Evolutionary conservation across 768 basidiomycete species (phyloP).

Genomic region (Kwoniella pini): DNA sequence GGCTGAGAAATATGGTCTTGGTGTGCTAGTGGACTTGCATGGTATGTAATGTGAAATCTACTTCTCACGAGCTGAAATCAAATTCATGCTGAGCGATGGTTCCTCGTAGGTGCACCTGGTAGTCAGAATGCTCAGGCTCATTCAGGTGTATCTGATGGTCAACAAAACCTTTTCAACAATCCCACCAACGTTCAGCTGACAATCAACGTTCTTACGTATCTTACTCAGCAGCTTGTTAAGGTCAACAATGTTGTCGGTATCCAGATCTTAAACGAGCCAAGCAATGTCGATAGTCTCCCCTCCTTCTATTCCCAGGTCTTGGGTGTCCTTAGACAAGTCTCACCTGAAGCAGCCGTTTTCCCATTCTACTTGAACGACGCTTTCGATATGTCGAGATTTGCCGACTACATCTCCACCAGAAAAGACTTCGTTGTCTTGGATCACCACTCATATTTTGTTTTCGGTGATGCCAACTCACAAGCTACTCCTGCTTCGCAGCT

Average conservation of each 20-base stretch:
- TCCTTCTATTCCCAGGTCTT: constrained; percentile 41
- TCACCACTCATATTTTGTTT: constrained; percentile 38
- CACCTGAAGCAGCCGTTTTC: constrained; percentile 42
- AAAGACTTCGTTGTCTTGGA: constrained; percentile 56
- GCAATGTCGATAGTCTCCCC: constrained; percentile 38
- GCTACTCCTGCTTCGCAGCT: constrained; percentile 39
- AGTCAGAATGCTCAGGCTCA: constrained; percentile 38
- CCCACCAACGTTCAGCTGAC: constrained; percentile 56
- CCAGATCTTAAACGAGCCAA: constrained; percentile 52
- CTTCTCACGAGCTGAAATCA: background rate
- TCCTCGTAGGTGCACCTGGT: constrained; percentile 17
- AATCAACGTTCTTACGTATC: constrained; percentile 57
- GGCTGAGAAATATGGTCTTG: constrained; percentile 50
- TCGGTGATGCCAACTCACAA: constrained; percentile 31
- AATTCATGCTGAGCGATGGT: background rate
- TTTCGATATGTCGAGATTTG: constrained; percentile 43
- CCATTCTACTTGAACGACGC: constrained; percentile 52
- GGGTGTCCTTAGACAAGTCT: constrained; percentile 31
- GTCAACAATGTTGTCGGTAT: constrained; percentile 53
- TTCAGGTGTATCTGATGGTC: constrained; percentile 42
- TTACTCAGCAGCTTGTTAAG: constrained; percentile 49
- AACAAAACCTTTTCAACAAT: constrained; percentile 56
- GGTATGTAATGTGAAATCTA: constrained; percentile 8
- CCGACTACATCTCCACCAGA: constrained; percentile 43
- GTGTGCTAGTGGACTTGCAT: constrained; percentile 50